Base-by-base conservation (phyloP, 208 protist species). In the Wallacemonas rigidus region DNA sequence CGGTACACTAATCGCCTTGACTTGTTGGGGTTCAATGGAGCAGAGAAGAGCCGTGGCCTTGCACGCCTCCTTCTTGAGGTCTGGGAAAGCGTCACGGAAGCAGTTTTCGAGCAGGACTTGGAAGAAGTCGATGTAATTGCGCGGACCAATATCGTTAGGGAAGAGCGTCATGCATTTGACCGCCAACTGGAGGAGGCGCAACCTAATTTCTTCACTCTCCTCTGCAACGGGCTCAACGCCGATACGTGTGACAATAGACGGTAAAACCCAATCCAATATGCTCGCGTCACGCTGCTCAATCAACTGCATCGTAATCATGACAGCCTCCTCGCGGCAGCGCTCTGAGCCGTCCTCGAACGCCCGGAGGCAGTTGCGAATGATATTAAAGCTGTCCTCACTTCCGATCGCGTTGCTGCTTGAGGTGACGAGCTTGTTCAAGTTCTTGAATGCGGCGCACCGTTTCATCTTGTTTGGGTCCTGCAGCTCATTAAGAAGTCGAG, bases 71-170 rank as follows among this genome's bases (percentile, higher is more conserved):
- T 91, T 92, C 80, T 97, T 95, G 36, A 97, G 69, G 40, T 94
- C 87, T 35, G 90, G 90, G 69, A 86, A 95, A 0, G 82, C 67
- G 65, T 97, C 92, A 17, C 76, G 74, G 51, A 95, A 82, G 76
- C 90, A 95, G 53, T 93, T 93, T 64, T 93, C 85, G 9, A 97
- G 74, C 2, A 97, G 86, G 9, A 94, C 89, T 55, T 90, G 81
- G 58, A 93, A 95, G 67, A 93, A 97, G 79, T 95, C 90, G 69
- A 95, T 93, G 75, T 90, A 97, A 67, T 91, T 91, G 15, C 90
- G 80, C 17, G 88, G 84, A 40, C 85, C 90, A 51, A 97, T 95
- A 41, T 95, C 92, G 72, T 95, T 88, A 2, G 92, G 92, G 72
- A 95, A 97, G 35, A 51, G 73, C n/a, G 86, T 76, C 78, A 97